phyloP scores from a whole-genome alignment of 331 rosid genomes.

The Spiraea crenata region DNA sequence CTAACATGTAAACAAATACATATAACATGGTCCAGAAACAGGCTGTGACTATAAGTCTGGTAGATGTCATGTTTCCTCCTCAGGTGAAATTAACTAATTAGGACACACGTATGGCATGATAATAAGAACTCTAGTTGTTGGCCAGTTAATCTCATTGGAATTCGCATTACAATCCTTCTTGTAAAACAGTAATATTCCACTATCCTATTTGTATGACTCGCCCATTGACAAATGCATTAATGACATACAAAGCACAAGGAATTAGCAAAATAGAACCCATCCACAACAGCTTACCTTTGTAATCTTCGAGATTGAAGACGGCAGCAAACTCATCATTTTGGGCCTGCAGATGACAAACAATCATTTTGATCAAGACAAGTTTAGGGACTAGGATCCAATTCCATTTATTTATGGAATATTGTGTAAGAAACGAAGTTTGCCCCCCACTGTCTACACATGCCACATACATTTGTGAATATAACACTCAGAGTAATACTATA shows the following conservation, averaged over 20 bases:
- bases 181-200: background rate
- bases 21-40: background rate
- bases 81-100: background rate
- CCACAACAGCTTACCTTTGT: slow-evolving; percentile 58
- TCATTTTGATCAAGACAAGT: background rate
- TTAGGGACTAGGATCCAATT: background rate
- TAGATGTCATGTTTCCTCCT: background rate
- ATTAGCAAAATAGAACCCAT: slow-evolving; percentile 1
- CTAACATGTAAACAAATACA: background rate
- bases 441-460: background rate
- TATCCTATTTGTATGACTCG: background rate
- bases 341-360: slow-evolving; percentile 57
- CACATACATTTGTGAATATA: background rate
- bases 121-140: background rate
- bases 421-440: background rate
- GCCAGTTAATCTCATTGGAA: background rate
- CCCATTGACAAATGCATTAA: background rate
- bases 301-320: slow-evolving; percentile 91
- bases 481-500: background rate
- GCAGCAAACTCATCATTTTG: slow-evolving; percentile 81
- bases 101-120: background rate
- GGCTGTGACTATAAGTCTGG: background rate
- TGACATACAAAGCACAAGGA: slow-evolving; percentile 1
- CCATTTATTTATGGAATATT: slow-evolving; percentile 3
- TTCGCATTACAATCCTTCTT: background rate